A percentile compares a stretch with the other conserved stretches of the same genome.
phyloP scores from a whole-genome alignment of 2,329 filamentous ascomycete genomes.

The Paecilomyces formosus region DNA sequence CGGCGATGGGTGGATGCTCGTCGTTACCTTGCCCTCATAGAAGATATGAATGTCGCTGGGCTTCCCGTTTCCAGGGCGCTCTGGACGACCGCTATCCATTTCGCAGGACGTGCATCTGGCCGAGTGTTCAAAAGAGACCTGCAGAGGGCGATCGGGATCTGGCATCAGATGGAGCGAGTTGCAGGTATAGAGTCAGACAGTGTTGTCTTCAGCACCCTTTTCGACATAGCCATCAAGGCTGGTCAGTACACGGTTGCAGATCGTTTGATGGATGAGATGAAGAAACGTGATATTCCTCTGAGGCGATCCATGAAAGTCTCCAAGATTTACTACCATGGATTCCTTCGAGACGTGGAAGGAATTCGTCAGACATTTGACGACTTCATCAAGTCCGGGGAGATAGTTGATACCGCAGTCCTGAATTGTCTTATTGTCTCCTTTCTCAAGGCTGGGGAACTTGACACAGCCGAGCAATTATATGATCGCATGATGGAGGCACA shows the following conservation, averaged over 20 bases:
- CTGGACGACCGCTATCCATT: conserved; percentile 79
- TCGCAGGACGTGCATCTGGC: conserved; percentile 65
- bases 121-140: conserved; percentile 53
- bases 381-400: conserved; percentile 76
- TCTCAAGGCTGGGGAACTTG: conserved; percentile 65
- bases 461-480: conserved; percentile 74
- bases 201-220: conserved; percentile 90
- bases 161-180: conserved; percentile 81
- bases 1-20: conserved; percentile 50
- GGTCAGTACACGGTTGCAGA: conserved; percentile 79
- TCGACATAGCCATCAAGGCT: conserved; percentile 78
- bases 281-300: conserved; percentile 56
- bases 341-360: conserved; percentile 63
- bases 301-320: conserved; percentile 77
- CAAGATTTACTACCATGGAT: conserved; percentile 75
- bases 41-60: conserved; percentile 70
- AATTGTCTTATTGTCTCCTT: conserved; percentile 81
- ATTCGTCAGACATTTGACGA: conserved; percentile 72
- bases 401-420: conserved; percentile 78
- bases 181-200: conserved; percentile 58
- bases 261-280: conserved; percentile 77
- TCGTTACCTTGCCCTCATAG: conserved; percentile 73
- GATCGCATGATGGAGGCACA: conserved; percentile 68
- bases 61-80: conserved; percentile 60
- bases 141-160: conserved; percentile 65